Evolutionary conservation across 2,329 filamentous ascomycete genomes (phyloP), one percentile per base, ranked within the genome.

Genomic region (Neonectria coccinea): DNA sequence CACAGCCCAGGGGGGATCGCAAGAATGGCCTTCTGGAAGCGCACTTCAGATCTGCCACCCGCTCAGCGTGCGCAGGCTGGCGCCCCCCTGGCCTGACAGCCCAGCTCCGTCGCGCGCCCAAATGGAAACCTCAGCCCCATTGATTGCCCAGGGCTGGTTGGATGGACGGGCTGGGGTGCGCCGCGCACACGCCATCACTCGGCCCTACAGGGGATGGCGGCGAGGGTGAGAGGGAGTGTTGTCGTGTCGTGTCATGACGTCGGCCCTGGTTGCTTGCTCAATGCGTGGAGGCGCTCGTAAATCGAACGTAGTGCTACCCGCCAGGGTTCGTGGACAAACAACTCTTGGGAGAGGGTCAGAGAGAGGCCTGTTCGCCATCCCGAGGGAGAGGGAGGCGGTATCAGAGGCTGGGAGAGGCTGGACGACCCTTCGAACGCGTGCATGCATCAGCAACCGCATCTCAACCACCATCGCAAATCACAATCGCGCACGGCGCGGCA

Each of bases 341-440:
- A 58, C 62, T 65, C 27, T 62, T 52, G 71, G 59, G 70, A 54
- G 59, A 64, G 59, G 71, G 65, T 70, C 72, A 74, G 66, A 68
- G 56, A 67, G 69, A 73, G 72, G 72, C 64, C 72, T 74, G 72
- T 74, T 71, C 72, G 55, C 68, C 59, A 68, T 72, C 65, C 68
- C 68, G 71, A 73, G 64, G 62, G 62, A 70, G 62, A 70, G 66
- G 66, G 62, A 68, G 63, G 66, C 62, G 61, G 66, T 56, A 56
- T 67, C 62, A 69, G 55, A 71, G 69, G 60, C 42, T 36, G 61
- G 57, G 64, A 68, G 55, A 71, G 69, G 60, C 42, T 36, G 61
- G 57, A 64, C 54, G 61, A 50, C 47, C 60, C 61, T 62, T 57
- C 64, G 42, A 39, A 67, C 41, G 57, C 56, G 42, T 68, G 67